These are phyloP conservation scores for Sideroxylon spinosum DNA, from an alignment of 179 eudicot genomes.

Conservation along the genomic window DNA sequence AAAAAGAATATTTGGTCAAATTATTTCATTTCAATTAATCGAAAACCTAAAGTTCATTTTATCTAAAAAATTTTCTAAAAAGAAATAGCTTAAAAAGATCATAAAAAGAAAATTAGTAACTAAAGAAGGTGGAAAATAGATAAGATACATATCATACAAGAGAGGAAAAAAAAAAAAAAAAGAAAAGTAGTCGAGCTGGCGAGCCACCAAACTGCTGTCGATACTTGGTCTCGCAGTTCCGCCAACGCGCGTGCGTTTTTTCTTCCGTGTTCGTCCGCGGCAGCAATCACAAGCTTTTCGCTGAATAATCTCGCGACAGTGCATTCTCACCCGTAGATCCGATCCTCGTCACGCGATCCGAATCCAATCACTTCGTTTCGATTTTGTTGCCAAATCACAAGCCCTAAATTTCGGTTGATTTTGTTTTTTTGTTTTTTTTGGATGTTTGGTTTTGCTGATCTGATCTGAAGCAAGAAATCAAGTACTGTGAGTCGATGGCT, in stretches of 20 bases:
- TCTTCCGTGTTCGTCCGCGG: not conserved
- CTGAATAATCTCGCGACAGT: not conserved
- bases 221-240: not conserved
- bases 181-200: not conserved
- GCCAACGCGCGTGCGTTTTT: not conserved
- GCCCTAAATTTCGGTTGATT: slow-evolving; percentile 15
- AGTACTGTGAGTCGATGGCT: slow-evolving; percentile 19
- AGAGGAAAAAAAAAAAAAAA: not conserved
- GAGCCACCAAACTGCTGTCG: not conserved
- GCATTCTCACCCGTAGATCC: not conserved
- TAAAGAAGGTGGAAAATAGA: too few species aligned
- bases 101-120: too few species aligned
- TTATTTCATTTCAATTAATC: too few species aligned
- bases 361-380: not conserved
- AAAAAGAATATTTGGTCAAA: too few species aligned
- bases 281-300: not conserved
- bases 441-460: not conserved
- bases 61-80: too few species aligned
- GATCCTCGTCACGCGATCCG: not conserved
- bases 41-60: too few species aligned
- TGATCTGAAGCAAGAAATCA: not conserved
- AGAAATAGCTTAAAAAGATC: too few species aligned
- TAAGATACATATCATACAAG: too few species aligned
- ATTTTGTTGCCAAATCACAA: slow-evolving; percentile 12
- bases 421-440: too few species aligned